Conservation (phyloP, 768 basidiomycete genomes). For the Rhodotorula sphaerocarpa region DNA sequence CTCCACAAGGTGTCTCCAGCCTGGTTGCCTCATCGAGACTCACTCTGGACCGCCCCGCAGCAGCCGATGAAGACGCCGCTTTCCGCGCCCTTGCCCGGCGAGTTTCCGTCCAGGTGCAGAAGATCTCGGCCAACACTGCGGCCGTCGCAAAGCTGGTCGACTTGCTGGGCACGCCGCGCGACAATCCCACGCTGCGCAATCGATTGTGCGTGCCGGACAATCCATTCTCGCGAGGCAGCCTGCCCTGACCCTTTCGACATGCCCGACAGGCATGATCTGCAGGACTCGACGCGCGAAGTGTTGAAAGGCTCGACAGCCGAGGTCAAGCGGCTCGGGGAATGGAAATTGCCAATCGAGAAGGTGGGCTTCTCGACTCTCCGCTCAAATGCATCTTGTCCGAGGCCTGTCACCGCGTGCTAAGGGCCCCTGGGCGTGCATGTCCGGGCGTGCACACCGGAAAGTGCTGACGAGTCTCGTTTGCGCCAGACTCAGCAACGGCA, state of each 20-base stretch:
- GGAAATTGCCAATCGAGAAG: slow-evolving; percentile 47
- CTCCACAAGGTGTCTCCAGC: too few species aligned
- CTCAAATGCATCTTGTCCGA: slow-evolving; percentile 41
- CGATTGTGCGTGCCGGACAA: slow-evolving; percentile 58
- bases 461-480: too few species aligned
- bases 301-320: slow-evolving; percentile 89
- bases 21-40: too few species aligned
- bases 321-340: slow-evolving; percentile 71
- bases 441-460: too few species aligned
- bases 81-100: slow-evolving; percentile 18
- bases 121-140: slow-evolving; percentile 95
- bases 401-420: slow-evolving; percentile 44
- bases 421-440: too few species aligned
- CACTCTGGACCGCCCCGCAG: too few species aligned
- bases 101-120: slow-evolving; percentile 75
- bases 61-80: slow-evolving; percentile 23
- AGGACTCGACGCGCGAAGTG: slow-evolving; percentile 88
- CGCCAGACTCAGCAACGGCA: slow-evolving; percentile 59
- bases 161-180: slow-evolving; percentile 75
- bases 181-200: slow-evolving; percentile 70
- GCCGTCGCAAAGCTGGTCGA: slow-evolving; percentile 95
- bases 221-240: background rate
- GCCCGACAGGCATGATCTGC: slow-evolving; percentile 69
- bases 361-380: background rate
- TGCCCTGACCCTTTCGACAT: background rate